Evolutionary conservation across 805 yeast species (phyloP).

Genomic region (Ogataea nakhonphanomensis): DNA sequence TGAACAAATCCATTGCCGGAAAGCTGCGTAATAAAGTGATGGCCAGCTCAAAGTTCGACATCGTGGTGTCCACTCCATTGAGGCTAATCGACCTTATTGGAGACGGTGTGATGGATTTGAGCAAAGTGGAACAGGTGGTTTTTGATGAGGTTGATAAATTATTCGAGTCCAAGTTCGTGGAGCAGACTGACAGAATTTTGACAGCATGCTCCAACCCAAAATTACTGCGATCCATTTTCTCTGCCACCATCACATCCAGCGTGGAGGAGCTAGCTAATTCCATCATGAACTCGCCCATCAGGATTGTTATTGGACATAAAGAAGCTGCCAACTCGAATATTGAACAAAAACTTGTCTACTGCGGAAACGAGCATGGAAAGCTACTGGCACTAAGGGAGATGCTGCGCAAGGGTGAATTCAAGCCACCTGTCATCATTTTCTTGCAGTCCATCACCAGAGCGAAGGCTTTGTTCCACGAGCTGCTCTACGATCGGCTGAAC

Average conservation of each 20-base stretch:
- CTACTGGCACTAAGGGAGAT: constrained; percentile 85
- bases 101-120: constrained; percentile 55
- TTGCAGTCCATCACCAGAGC: constrained; percentile 91
- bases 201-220: constrained; percentile 50
- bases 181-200: constrained; percentile 85
- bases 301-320: constrained; percentile 88
- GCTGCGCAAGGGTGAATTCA: constrained; percentile 77
- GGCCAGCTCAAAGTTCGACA: constrained; percentile 63
- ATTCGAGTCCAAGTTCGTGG: constrained; percentile 81
- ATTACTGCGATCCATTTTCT: constrained; percentile 74
- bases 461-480: constrained; percentile 89
- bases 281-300: constrained; percentile 80
- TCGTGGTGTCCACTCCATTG: constrained; percentile 83
- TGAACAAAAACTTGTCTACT: constrained; percentile 76
- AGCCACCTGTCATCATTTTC: constrained; percentile 90
- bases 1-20: constrained; percentile 68
- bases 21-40: constrained; percentile 63
- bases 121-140: constrained; percentile 67
- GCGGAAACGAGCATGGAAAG: constrained; percentile 97
- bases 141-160: constrained; percentile 96
- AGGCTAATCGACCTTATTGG: constrained; percentile 78
- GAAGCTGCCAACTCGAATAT: constrained; percentile 87
- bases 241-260: constrained; percentile 93
- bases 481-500: constrained; percentile 84
- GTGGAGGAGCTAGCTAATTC: constrained; percentile 85